Conservation (phyloP, 257 asterid species). For the Penstemon newberryi region DNA sequence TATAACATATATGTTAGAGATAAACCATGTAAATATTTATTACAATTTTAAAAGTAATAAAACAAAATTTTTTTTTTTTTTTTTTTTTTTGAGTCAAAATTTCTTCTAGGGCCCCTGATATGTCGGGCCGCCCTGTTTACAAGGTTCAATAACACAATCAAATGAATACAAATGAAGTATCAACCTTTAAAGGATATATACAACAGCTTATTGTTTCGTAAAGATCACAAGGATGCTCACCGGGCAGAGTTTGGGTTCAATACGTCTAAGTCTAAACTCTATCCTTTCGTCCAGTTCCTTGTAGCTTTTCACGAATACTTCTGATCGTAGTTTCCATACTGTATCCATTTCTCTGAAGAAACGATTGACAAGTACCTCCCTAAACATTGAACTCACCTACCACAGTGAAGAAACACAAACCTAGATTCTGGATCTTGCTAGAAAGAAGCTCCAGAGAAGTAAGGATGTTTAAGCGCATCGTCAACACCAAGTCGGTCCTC, state of each 20-base stretch:
- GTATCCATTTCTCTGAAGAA: neutral
- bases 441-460: constrained; percentile 45
- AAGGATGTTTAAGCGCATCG: constrained; percentile 89
- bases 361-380: neutral
- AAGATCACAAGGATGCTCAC: neutral
- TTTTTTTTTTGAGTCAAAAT: no score
- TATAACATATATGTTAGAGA: no score
- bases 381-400: neutral
- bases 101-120: no score
- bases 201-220: neutral
- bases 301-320: neutral
- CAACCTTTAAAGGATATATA: neutral
- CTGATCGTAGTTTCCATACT: neutral
- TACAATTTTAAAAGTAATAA: no score
- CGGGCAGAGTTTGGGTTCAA: neutral
- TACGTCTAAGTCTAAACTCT: neutral
- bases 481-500: constrained; percentile 83
- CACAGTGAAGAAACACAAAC: neutral
- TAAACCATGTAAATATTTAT: no score
- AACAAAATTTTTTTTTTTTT: no score
- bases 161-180: neutral
- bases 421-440: constrained; percentile 9
- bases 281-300: neutral
- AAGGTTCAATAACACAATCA: neutral
- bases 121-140: no score